phyloP scores from a whole-genome alignment of 805 yeast genomes.

The Martiniozyma abietophila region DNA sequence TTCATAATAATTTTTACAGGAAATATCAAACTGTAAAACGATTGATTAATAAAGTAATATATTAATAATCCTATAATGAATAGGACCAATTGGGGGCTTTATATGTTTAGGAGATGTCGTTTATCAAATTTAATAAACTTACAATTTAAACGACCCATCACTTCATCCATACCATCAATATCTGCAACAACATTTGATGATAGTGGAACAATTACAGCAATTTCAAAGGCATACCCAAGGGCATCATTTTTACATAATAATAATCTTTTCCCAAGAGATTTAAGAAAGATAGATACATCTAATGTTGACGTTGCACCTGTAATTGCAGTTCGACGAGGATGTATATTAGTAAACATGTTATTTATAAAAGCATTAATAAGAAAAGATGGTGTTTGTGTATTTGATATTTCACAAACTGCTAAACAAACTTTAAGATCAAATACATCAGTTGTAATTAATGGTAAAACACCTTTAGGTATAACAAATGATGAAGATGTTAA shows the following conservation, averaged over 20 bases:
- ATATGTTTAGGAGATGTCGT: no score
- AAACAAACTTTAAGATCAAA: no score
- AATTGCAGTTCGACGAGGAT: conserved; percentile 66
- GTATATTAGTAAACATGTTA: conserved; percentile 72
- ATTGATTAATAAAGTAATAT: no score
- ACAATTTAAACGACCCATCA: conserved; percentile 31
- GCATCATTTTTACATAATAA: conserved; percentile 62
- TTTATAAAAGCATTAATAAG: conserved; percentile 89
- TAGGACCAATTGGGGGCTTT: no score
- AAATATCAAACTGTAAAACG: no score
- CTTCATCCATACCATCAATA: conserved; percentile 44
- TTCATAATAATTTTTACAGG: no score
- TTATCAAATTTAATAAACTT: no score
- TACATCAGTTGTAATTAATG: no score
- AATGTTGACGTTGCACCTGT: conserved; percentile 80
- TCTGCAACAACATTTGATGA: conserved; percentile 76
- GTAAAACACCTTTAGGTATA: no score
- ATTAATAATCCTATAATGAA: no score
- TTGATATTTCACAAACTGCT: conserved; percentile 44
- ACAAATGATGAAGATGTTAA: conserved; percentile 53
- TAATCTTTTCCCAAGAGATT: conserved; percentile 74
- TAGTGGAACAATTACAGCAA: conserved; percentile 58
- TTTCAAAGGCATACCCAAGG: conserved; percentile 66
- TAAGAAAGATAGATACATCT: conserved; percentile 72
- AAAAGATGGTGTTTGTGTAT: conserved; percentile 67